Evolutionary conservation across 1,284 basidiomycete species (phyloP), one percentile per base, ranked within the genome.

Genomic region (Earliella scabrosa): DNA sequence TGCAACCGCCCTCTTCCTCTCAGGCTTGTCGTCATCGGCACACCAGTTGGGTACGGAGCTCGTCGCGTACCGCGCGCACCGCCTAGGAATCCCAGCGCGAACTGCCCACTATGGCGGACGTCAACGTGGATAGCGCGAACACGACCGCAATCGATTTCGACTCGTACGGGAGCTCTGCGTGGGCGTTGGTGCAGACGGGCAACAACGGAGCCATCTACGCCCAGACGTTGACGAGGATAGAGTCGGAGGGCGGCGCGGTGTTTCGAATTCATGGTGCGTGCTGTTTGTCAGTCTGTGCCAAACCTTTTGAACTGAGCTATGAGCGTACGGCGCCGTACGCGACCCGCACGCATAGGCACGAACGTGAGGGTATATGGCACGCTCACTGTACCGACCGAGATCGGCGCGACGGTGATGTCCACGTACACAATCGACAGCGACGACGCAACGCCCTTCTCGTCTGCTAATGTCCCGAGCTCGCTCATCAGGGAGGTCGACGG

Each of bases 81-180:
- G n/a, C n/a, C n/a, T n/a, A n/a, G n/a, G n/a, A n/a, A n/a, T n/a
- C n/a, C n/a, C n/a, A n/a, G n/a, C n/a, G n/a, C n/a, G n/a, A n/a
- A n/a, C n/a, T n/a, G n/a, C n/a, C n/a, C n/a, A n/a, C n/a, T n/a
- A 59, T 59, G 53, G 26, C 53, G 16, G 39, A 52, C 16, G 52
- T 59, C 11, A 58, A 51, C 40, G 53, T 59, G 31, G 58, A 59
- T 46, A 56, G 47, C 43, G 58, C 54, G 32, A 50, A 59, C 43
- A 59, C 57, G 40, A 55, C 57, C 20, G 40, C 52, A 5, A 59
- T 59, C 31, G 34, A 54, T 13, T 59, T 45, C 18, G 57, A 55
- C 23, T 59, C 57, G 53, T 55, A 54, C 41, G 52, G 52, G 11
- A 21, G 36, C 21, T 50, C 52, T 27, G 39, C 49, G 2, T 59